Conservation (phyloP, 1,139 yeast genomes). For the Martiniozyma asiatica region DNA sequence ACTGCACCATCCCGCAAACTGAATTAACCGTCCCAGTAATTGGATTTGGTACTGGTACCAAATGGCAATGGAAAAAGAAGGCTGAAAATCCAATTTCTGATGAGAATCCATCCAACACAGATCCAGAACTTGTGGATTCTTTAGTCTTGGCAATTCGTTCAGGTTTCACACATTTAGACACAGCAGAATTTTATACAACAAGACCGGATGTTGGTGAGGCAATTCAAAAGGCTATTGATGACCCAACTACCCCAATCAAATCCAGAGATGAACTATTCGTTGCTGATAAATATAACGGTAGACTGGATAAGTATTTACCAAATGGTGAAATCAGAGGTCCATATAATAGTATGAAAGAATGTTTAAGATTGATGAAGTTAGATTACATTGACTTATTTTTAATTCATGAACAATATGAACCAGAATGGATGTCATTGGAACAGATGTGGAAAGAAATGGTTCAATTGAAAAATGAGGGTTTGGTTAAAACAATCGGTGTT, state of each 20-base stretch:
- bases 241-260: background rate
- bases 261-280: constrained; percentile 31
- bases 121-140: constrained; percentile 30
- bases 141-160: constrained; percentile 29
- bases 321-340: constrained; percentile 27
- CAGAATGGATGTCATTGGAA: constrained; percentile 30
- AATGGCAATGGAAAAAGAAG: constrained; percentile 44
- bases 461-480: constrained; percentile 32
- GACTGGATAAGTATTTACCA: too few species aligned
- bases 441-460: constrained; percentile 46
- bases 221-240: constrained; percentile 1
- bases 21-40: constrained; percentile 21
- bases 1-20: too few species aligned
- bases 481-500: constrained; percentile 51
- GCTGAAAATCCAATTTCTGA: constrained; percentile 20
- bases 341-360: constrained; percentile 33
- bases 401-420: constrained; percentile 46
- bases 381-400: constrained; percentile 62
- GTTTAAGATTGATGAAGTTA: constrained; percentile 38
- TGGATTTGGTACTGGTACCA: constrained; percentile 49
- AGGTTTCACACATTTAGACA: constrained; percentile 42
- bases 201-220: constrained; percentile 46
- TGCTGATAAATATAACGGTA: constrained; percentile 36
- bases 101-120: constrained; percentile 11
- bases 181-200: constrained; percentile 49